A percentile compares a stretch with the other conserved stretches of the same genome.
Conservation (phyloP, 2,329 filamentous ascomycete genomes). For the Talaromyces albobiverticillius region DNA sequence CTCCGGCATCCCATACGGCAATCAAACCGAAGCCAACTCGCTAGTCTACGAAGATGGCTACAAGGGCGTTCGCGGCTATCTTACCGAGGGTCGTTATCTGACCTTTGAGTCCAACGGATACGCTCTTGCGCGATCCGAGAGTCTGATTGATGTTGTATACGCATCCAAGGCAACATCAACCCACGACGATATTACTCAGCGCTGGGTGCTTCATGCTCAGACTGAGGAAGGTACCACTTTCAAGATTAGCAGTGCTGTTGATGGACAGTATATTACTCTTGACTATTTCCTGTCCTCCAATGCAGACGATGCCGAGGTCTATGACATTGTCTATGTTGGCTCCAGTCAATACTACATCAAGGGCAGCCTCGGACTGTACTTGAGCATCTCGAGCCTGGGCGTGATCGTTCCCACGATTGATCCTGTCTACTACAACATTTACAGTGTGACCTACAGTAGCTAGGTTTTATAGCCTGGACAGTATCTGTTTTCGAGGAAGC, state of each 20-base stretch:
- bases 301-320: too few relatives aligned
- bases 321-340: too few relatives aligned
- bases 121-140: constrained; percentile 38
- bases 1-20: constrained; percentile 53
- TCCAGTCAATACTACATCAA: too few relatives aligned
- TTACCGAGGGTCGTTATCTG: constrained; percentile 57
- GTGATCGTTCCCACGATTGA: too few relatives aligned
- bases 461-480: too few relatives aligned
- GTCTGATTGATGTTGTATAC: constrained; percentile 3
- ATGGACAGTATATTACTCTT: constrained; percentile 25
- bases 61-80: constrained; percentile 51
- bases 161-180: constrained; percentile 22
- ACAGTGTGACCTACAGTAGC: too few relatives aligned
- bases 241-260: constrained; percentile 40
- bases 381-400: too few relatives aligned
- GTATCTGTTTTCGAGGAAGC: too few relatives aligned
- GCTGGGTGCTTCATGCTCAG: constrained; percentile 51
- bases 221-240: constrained; percentile 38
- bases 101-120: constrained; percentile 48
- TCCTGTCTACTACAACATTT: too few relatives aligned
- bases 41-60: constrained; percentile 51
- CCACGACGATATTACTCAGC: constrained; percentile 45
- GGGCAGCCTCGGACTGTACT: too few relatives aligned
- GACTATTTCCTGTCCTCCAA: too few relatives aligned
- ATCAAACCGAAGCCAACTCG: constrained; percentile 31